Conservation (phyloP, 345 rosid species). For the Nephelium lappaceum region DNA sequence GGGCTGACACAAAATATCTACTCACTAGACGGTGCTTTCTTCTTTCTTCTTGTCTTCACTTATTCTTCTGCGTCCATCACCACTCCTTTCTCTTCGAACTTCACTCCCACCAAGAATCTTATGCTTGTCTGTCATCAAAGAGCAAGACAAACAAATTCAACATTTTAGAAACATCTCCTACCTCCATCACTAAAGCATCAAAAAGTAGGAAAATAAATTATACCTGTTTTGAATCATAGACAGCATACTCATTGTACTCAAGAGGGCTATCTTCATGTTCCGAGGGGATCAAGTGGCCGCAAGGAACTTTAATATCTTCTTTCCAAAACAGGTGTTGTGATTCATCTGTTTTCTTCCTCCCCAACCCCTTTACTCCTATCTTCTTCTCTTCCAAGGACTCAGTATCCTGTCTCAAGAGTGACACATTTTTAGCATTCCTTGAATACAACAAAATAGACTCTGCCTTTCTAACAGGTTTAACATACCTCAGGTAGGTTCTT, state of each 20-base stretch:
- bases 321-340: constrained; percentile 62
- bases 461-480: not conserved
- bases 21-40: not conserved
- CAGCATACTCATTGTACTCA: constrained; percentile 80
- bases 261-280: constrained; percentile 63
- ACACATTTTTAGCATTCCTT: not conserved
- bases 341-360: constrained; percentile 77
- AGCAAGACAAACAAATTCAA: not conserved
- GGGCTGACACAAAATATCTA: not conserved
- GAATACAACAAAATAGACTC: not conserved
- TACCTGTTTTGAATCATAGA: constrained; percentile 81
- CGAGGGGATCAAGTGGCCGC: constrained; percentile 67
- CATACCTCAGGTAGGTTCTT: constrained; percentile 56
- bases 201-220: no score
- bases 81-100: constrained; percentile 60
- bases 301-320: constrained; percentile 71
- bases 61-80: constrained; percentile 36
- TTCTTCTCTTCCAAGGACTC: constrained; percentile 61
- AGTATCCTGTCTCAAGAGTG: constrained; percentile 40
- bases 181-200: no score
- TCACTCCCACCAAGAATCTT: constrained; percentile 71
- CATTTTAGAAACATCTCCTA: not conserved
- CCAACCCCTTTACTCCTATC: constrained; percentile 66
- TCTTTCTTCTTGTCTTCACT: not conserved
- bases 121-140: constrained; percentile 50